Conservation (phyloP, 352 stramenopile genomes). For the Globisporangium perplexum region DNA sequence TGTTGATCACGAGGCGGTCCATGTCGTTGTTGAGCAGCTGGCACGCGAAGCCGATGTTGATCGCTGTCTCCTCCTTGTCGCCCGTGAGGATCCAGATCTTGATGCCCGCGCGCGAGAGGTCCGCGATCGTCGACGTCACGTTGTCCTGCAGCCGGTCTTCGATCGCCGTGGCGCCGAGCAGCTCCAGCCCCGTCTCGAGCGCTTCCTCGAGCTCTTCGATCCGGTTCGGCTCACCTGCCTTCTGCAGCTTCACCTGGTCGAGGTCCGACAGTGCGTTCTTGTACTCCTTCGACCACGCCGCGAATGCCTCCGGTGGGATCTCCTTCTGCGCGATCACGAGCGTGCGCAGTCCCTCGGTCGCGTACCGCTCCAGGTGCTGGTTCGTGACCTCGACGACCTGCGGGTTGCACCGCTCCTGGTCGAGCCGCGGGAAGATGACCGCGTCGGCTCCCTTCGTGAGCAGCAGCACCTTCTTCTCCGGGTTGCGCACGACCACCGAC, state of each 20-base stretch:
- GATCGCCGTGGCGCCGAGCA: slow-evolving; percentile 77
- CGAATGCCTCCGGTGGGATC: slow-evolving; percentile 55
- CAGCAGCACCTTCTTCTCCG: slow-evolving; percentile 56
- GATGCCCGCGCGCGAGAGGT: slow-evolving; percentile 65
- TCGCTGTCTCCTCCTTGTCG: slow-evolving; percentile 95
- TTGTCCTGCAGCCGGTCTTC: slow-evolving; percentile 79
- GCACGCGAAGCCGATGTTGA: slow-evolving; percentile 96
- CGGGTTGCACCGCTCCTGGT: slow-evolving; percentile 30
- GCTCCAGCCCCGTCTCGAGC: slow-evolving; percentile 64
- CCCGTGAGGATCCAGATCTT: slow-evolving; percentile 87
- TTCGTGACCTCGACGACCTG: slow-evolving; percentile 58
- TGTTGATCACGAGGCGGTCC: slow-evolving; percentile 85
- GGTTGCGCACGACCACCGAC: slow-evolving; percentile 93
- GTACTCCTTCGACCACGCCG: slow-evolving; percentile 72
- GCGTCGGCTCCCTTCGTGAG: slow-evolving; percentile 84
- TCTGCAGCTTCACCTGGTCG: slow-evolving; percentile 54
- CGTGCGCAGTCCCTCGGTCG: slow-evolving; percentile 81
- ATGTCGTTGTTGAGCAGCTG: slow-evolving; percentile 95
- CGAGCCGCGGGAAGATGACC: slow-evolving; percentile 66
- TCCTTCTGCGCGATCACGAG: slow-evolving; percentile 86
- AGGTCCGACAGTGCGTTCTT: slow-evolving; percentile 67
- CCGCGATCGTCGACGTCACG: slow-evolving; percentile 68
- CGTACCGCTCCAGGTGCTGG: slow-evolving; percentile 79
- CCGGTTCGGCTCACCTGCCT: slow-evolving; percentile 48
- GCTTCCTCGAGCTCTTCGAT: slow-evolving; percentile 82